These are phyloP conservation scores for Epichloe bromicola DNA, from an alignment of 2,329 filamentous ascomycete species.

Conservation along the genomic window DNA sequence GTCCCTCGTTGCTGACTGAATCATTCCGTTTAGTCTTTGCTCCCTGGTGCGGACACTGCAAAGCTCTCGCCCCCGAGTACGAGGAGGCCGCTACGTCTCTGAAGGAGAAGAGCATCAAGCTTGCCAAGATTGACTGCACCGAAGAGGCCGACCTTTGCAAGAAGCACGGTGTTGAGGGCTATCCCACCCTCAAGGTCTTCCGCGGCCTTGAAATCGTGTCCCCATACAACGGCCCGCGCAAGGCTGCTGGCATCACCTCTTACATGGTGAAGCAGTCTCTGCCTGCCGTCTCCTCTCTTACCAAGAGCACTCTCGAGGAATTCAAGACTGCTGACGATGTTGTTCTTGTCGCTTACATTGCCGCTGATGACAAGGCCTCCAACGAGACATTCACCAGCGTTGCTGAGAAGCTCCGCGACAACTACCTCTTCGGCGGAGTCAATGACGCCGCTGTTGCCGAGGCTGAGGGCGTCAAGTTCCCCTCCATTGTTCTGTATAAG, in stretches of 20 bases:
- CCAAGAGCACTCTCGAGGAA: constrained; percentile 72
- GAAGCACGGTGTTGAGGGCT: constrained; percentile 83
- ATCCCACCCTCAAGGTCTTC: constrained; percentile 99
- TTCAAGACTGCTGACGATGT: constrained; percentile 99
- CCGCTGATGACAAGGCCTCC: constrained; percentile 65
- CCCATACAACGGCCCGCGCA: constrained; percentile 80
- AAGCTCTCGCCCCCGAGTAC: constrained; percentile 84
- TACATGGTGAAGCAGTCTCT: constrained; percentile 99
- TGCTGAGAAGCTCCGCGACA: constrained; percentile 69
- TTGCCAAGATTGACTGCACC: constrained; percentile 90
- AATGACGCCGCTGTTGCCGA: constrained; percentile 75
- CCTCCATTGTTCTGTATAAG: constrained; percentile 91
- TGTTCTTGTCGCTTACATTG: constrained; percentile 81
- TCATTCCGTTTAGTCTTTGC: constrained; percentile 51
- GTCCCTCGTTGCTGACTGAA: constrained; percentile 21
- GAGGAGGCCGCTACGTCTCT: constrained; percentile 73
- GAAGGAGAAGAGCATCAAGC: constrained; percentile 76
- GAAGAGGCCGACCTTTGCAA: constrained; percentile 87
- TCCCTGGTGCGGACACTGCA: constrained; percentile 97
- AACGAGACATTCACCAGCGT: constrained; percentile 71
- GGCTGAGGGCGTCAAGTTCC: constrained; percentile 73
- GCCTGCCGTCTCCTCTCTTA: constrained; percentile 75
- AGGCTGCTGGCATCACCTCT: constrained; percentile 61
- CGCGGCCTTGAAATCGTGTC: constrained; percentile 69
- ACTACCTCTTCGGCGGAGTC: constrained; percentile 82